phyloP scores from a whole-genome alignment of 257 asterid species.

The Plantago ovata region DNA sequence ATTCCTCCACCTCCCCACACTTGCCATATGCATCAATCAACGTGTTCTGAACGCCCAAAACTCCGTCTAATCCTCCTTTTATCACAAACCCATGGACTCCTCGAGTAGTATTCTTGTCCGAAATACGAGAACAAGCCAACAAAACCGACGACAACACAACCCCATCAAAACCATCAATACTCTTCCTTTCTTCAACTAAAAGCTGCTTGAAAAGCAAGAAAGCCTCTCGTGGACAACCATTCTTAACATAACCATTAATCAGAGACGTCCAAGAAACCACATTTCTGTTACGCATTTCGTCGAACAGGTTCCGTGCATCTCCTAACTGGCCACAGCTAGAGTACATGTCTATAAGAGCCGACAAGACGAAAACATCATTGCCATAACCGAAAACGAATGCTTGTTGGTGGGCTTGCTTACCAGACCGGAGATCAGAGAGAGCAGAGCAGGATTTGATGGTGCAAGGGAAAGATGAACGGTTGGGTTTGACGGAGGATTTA shows the following conservation, averaged over 20 bases:
- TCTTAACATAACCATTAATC: constrained; percentile 74
- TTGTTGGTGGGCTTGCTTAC: constrained; percentile 87
- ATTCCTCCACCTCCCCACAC: constrained; percentile 66
- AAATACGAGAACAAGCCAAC: constrained; percentile 74
- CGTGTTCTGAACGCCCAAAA: constrained; percentile 59
- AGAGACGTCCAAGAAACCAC: constrained; percentile 94
- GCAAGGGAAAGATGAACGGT: constrained; percentile 80
- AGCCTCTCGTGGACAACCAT: constrained; percentile 52
- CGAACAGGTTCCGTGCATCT: constrained; percentile 69
- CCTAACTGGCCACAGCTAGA: constrained; percentile 57
- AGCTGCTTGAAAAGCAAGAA: constrained; percentile 62
- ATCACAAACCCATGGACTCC: constrained; percentile 70
- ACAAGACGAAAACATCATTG: constrained; percentile 61
- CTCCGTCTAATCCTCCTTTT: constrained; percentile 58
- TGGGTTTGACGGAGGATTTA: constrained; percentile 64
- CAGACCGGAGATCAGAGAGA: constrained; percentile 64
- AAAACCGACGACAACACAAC: constrained; percentile 68
- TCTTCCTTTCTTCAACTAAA: constrained; percentile 40
- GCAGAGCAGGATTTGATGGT: constrained; percentile 85
- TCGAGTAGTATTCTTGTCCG: constrained; percentile 47
- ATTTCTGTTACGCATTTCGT: constrained; percentile 69
- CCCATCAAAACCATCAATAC: constrained; percentile 45
- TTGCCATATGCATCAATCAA: constrained; percentile 85
- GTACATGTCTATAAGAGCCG: constrained; percentile 86
- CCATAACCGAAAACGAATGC: constrained; percentile 63